These are phyloP conservation scores for Porpolomopsis calyptriformis DNA, from an alignment of 768 basidiomycete genomes.

Conservation along the genomic window DNA sequence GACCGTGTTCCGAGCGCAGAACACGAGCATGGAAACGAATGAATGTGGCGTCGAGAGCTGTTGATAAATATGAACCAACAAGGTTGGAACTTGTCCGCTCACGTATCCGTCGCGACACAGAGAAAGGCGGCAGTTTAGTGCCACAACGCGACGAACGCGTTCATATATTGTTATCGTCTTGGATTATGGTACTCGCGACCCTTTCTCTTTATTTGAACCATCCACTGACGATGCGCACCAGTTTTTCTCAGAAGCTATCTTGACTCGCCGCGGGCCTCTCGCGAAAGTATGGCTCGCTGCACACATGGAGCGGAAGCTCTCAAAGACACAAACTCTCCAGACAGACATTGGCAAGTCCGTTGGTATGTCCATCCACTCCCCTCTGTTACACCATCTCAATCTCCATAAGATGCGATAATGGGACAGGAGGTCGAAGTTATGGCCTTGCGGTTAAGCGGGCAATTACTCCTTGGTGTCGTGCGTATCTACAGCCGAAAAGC, in stretches of 20 bases:
- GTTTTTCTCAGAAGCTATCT: slow-evolving; percentile 92
- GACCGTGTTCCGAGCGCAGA: slow-evolving; percentile 15
- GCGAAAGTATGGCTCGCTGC: slow-evolving; percentile 99
- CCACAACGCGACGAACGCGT: slow-evolving; percentile 18
- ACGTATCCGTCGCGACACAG: slow-evolving; percentile 1
- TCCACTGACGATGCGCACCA: slow-evolving; percentile 20
- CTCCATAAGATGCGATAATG: slow-evolving; percentile 71
- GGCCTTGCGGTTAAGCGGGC: slow-evolving; percentile 94
- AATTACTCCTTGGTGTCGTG: slow-evolving; percentile 91
- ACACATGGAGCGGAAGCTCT: slow-evolving; percentile 96
- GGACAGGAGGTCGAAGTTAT: slow-evolving; percentile 86
- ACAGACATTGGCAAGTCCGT: slow-evolving; percentile 94
- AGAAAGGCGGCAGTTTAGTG: slow-evolving; percentile 7
- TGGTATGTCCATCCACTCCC: slow-evolving; percentile 36
- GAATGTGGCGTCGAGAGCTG: no score
- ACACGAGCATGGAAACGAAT: slow-evolving; percentile 13
- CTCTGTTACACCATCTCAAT: neutral
- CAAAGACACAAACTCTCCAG: slow-evolving; percentile 87
- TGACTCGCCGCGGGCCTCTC: slow-evolving; percentile 86
- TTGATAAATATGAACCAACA: slow-evolving; percentile 8
- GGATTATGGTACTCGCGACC: slow-evolving; percentile 21
- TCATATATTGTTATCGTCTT: slow-evolving; percentile 10
- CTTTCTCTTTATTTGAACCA: neutral
- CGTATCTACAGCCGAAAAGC: slow-evolving; percentile 97
- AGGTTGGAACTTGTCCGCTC: neutral